These are phyloP conservation scores for Isoetes taiwanensis DNA, from an alignment of 75 land plant species.

Conservation along the genomic window DNA sequence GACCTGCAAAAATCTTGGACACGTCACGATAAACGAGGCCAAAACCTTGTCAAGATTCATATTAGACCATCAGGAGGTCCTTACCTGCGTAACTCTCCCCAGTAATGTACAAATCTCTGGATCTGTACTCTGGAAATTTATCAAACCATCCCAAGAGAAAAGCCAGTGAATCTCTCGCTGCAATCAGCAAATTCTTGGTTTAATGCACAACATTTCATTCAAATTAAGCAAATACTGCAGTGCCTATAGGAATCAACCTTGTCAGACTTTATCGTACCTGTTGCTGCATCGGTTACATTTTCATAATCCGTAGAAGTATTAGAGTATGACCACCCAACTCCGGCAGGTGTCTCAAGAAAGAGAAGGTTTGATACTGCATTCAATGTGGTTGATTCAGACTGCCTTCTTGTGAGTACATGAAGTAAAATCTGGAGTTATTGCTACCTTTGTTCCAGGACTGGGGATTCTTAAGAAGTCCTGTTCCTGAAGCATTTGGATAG, in stretches of 20 bases:
- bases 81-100: slow-evolving; percentile 6
- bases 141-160: not conserved
- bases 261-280: slow-evolving; percentile 5
- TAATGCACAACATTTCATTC: not conserved
- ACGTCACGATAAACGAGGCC: not conserved
- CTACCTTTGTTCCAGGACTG: slow-evolving; percentile 15
- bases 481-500: not conserved
- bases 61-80: not conserved
- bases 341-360: slow-evolving; percentile 27
- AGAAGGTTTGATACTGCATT: slow-evolving; percentile 19
- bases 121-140: not conserved
- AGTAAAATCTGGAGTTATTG: not conserved
- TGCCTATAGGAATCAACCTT: not conserved
- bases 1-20: slow-evolving; percentile 12
- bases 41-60: not conserved
- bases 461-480: slow-evolving; percentile 15
- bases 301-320: slow-evolving; percentile 19
- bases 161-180: not conserved
- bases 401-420: not conserved
- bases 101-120: not conserved
- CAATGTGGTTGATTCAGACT: not conserved
- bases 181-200: slow-evolving; percentile 7
- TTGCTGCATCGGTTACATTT: slow-evolving; percentile 13
- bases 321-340: slow-evolving; percentile 35
- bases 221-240: not conserved